Evolutionary conservation across 768 basidiomycete species (phyloP).

Genomic region (Coprinopsis strossmayeri): DNA sequence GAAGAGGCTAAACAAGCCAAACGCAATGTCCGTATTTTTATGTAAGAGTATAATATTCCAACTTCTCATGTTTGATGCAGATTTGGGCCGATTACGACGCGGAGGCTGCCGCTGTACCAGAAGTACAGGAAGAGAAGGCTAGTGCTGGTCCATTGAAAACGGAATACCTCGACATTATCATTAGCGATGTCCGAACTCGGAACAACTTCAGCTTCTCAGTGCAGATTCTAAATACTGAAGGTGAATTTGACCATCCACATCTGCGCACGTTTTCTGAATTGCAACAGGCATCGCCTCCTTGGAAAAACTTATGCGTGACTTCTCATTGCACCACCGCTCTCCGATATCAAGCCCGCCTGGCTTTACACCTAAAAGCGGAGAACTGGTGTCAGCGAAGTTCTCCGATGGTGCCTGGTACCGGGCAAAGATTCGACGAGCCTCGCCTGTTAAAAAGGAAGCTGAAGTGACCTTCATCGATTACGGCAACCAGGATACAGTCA

Average conservation of each 20-base stretch:
- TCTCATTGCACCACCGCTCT: slow-evolving; percentile 78
- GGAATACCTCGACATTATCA: slow-evolving; percentile 89
- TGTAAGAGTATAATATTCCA: not conserved
- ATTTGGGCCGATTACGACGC: slow-evolving; percentile 86
- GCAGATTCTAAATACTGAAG: slow-evolving; percentile 88
- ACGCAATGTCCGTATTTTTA: slow-evolving; percentile 53
- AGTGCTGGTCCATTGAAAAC: slow-evolving; percentile 55
- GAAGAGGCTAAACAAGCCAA: slow-evolving; percentile 75
- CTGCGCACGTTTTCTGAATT: not conserved
- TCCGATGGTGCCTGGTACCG: slow-evolving; percentile 95
- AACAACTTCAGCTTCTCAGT: slow-evolving; percentile 86
- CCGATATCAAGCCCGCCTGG: slow-evolving; percentile 51
- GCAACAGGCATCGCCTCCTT: slow-evolving; percentile 77
- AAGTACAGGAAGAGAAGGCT: slow-evolving; percentile 37
- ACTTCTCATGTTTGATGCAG: slow-evolving; percentile 28
- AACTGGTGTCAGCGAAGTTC: slow-evolving; percentile 92
- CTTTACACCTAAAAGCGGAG: slow-evolving; percentile 78
- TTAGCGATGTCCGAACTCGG: slow-evolving; percentile 75
- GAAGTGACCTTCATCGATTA: slow-evolving; percentile 95
- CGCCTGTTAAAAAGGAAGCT: slow-evolving; percentile 86
- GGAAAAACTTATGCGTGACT: slow-evolving; percentile 92
- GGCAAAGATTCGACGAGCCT: slow-evolving; percentile 82
- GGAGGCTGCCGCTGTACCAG: slow-evolving; percentile 37
- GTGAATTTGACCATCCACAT: slow-evolving; percentile 29
- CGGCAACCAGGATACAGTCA: slow-evolving; percentile 87